These are phyloP conservation scores for Lepidopterella palustris DNA, from an alignment of 495 filamentous ascomycete species.

Conservation along the genomic window DNA sequence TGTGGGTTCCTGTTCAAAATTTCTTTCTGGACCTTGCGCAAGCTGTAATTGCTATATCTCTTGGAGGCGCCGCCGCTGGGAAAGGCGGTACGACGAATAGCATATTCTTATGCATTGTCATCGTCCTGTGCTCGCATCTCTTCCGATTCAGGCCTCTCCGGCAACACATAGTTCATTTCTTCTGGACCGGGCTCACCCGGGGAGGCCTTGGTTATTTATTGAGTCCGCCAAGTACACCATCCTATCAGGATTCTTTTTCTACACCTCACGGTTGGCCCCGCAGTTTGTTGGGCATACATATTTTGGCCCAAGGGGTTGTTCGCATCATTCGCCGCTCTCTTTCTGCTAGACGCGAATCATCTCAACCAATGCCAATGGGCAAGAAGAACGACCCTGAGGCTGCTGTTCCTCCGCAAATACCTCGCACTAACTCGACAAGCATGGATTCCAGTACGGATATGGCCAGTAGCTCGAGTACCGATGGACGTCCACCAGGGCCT, in stretches of 20 bases:
- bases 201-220: constrained; percentile 26
- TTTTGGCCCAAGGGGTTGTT: constrained; percentile 32
- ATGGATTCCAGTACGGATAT: constrained; percentile 40
- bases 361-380: constrained; percentile 21
- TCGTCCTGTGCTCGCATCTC: constrained; percentile 65
- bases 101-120: constrained; percentile 69
- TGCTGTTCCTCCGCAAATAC: constrained; percentile 15
- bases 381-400: constrained; percentile 36
- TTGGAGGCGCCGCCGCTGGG: constrained; percentile 76
- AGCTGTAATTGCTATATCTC: constrained; percentile 86
- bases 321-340: constrained; percentile 33
- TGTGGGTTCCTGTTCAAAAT: constrained; percentile 82
- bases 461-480: constrained; percentile 44
- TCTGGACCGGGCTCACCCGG: constrained; percentile 29
- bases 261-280: constrained; percentile 25
- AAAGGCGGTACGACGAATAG: constrained; percentile 57
- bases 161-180: constrained; percentile 31
- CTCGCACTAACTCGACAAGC: constrained; percentile 19
- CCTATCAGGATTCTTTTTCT: constrained; percentile 17
- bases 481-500: constrained; percentile 46
- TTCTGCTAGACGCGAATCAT: constrained; percentile 17
- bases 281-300: constrained; percentile 29
- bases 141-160: constrained; percentile 53
- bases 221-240: constrained; percentile 24
- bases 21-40: constrained; percentile 92